Evolutionary conservation across 2,329 filamentous ascomycete genomes (phyloP).

Genomic region (Neurospora crassa): DNA sequence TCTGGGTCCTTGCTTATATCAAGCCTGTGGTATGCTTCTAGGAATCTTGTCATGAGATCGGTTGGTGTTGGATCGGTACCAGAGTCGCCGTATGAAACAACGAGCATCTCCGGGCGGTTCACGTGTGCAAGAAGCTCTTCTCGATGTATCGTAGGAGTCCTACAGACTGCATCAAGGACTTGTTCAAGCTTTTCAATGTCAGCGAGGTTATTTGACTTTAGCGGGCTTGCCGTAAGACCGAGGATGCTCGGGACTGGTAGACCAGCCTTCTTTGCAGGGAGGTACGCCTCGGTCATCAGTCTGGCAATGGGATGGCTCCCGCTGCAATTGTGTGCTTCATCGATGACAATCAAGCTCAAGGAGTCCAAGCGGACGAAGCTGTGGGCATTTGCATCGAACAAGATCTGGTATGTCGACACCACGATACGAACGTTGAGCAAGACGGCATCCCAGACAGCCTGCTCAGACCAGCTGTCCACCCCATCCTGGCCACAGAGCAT

Average conservation of each 20-base stretch:
- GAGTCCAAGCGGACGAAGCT: constrained; percentile 58
- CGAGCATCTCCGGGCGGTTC: constrained; percentile 51
- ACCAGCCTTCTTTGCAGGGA: constrained; percentile 31
- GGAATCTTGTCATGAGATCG: constrained; percentile 34
- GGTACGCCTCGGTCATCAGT: constrained; percentile 68
- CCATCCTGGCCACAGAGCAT: constrained; percentile 59
- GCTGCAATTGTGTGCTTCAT: constrained; percentile 77
- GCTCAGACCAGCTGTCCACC: constrained; percentile 63
- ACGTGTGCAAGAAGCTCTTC: constrained; percentile 60
- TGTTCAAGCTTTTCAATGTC: constrained; percentile 54
- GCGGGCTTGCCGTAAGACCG: constrained; percentile 72
- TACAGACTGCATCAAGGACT: constrained; percentile 60
- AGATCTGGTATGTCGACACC: constrained; percentile 66
- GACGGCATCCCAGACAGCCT: constrained; percentile 56
- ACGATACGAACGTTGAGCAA: constrained; percentile 60
- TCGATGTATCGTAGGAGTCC: constrained; percentile 58
- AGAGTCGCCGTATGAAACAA: constrained; percentile 23
- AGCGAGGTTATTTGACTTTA: constrained; percentile 47
- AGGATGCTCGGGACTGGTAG: constrained; percentile 54
- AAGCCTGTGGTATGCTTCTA: constrained; percentile 30
- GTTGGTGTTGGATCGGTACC: constrained; percentile 15
- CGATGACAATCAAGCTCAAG: constrained; percentile 65
- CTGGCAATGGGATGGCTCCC: constrained; percentile 53
- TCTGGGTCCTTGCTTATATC: constrained; percentile 54
- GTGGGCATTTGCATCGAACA: constrained; percentile 65